phyloP scores from a whole-genome alignment of 768 basidiomycete species.

The Serendipita sp. region DNA sequence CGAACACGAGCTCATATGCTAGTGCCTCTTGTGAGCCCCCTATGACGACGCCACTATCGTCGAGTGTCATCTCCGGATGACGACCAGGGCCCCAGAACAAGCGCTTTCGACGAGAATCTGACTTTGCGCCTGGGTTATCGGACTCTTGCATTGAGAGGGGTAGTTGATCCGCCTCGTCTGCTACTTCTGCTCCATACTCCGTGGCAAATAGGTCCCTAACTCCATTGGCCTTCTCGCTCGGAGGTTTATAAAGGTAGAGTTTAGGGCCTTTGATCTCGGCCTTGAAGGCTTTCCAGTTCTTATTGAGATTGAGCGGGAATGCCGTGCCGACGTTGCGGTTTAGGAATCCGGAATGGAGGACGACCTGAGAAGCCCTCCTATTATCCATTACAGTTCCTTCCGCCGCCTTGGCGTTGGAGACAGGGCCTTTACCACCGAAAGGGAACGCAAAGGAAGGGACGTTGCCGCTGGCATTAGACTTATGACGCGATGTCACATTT shows the following conservation, averaged over 20 bases:
- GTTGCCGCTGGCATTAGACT: not conserved
- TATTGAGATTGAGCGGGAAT: constrained; percentile 24
- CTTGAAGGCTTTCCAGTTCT: constrained; percentile 80
- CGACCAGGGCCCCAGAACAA: constrained; percentile 63
- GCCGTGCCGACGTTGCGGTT: constrained; percentile 40
- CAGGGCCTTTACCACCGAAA: not conserved
- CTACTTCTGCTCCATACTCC: constrained; percentile 22
- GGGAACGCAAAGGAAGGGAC: not conserved
- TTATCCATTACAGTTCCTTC: not conserved
- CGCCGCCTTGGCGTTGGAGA: not conserved
- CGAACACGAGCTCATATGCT: constrained; percentile 66
- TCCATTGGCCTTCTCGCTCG: constrained; percentile 43
- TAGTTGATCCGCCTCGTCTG: constrained; percentile 18
- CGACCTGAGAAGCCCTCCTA: constrained; percentile 44
- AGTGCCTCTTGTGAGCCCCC: constrained; percentile 66
- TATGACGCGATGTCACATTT: not conserved
- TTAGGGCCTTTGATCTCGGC: constrained; percentile 72
- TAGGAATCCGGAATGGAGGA: constrained; percentile 59
- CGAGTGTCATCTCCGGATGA: constrained; percentile 51
- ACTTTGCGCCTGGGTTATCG: not conserved
- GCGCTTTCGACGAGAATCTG: constrained; percentile 35
- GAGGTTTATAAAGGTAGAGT: constrained; percentile 73
- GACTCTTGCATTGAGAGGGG: not conserved
- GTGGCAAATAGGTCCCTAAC: constrained; percentile 65
- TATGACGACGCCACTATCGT: constrained; percentile 27